Evolutionary conservation across 202 grass and related monocot genomes (phyloP), one percentile per base, ranked within the genome.

Genomic region (Eragrostis tef): DNA sequence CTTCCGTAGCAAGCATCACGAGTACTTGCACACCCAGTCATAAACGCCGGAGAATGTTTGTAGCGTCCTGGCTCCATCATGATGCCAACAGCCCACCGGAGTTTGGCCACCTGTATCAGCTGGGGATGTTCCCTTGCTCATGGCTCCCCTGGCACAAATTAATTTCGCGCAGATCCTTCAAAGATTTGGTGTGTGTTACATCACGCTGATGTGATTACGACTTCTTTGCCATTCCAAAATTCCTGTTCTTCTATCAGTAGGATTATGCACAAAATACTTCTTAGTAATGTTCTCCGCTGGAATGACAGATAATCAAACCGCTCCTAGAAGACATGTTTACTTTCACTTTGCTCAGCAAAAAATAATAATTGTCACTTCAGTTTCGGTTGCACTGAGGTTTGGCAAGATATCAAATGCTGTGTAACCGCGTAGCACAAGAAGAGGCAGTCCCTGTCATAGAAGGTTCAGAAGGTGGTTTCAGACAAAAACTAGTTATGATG

Each of bases 71-170:
- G 39, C 31, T 47, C 67, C 41, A 26, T 42, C 14, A n/a, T 75
- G 42, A 75, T 81, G 84, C 62, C 34, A 67, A 57, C 83, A 53
- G 17, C 47, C 36, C 65, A 80, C 75, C 70, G 20, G 27, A 75
- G 62, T 81, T 68, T 49, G 43, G 72, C 63, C 78, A 74, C 77
- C 71, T 74, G 49, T 53, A 73, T 74, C 9, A 29, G 22, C 57
- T 21, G 36, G 29, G 15, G 43, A 45, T 43, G 65, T 19, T 46
- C 56, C 31, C 76, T 80, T 86, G 31, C 48, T 14, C 22, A 36
- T 80, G 69, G 41, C 25, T 56, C 17, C 48, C 67, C 50, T 39
- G 19, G 49, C 49, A 81, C 42, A 25, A 67, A 74, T 80, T 74
- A 74, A 79, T 29, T 79, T n/a, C 16, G 46, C 5, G 19, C 16